These are phyloP conservation scores for Pseudomassariella vexata DNA, from an alignment of 2,329 filamentous ascomycete genomes.

Conservation along the genomic window DNA sequence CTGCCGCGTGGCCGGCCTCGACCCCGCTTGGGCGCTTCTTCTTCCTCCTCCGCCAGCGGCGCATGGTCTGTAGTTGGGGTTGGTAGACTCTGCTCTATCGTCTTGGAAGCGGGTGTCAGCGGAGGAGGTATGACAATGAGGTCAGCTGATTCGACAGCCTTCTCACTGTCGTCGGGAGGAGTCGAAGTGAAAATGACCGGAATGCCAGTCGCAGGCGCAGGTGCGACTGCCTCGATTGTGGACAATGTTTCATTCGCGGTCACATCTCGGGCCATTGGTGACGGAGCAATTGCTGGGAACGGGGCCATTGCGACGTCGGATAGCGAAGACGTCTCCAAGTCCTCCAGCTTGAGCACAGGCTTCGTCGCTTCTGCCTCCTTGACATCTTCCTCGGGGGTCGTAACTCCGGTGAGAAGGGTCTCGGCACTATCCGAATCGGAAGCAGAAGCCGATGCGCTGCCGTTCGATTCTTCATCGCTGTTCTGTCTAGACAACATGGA, in stretches of 20 bases:
- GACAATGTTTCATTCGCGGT: too few relatives aligned
- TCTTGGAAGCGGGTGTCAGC: constrained; percentile 7
- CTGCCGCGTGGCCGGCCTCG: constrained; percentile 6
- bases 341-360: constrained; percentile 26
- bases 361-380: constrained; percentile 27
- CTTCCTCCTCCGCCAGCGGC: not conserved
- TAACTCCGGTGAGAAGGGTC: constrained; percentile 35
- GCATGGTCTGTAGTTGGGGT: constrained; percentile 1
- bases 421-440: constrained; percentile 26
- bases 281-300: constrained; percentile 5
- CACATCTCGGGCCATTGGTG: not conserved
- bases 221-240: too few relatives aligned
- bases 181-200: not conserved
- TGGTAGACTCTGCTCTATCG: constrained; percentile 1
- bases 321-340: constrained; percentile 18
- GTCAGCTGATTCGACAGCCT: not conserved
- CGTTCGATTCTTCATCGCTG: constrained; percentile 26
- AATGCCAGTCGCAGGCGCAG: constrained; percentile 5
- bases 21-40: constrained; percentile 5
- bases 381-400: constrained; percentile 44
- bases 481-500: constrained; percentile 30
- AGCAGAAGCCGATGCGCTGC: constrained; percentile 17
- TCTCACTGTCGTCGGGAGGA: not conserved
- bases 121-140: constrained; percentile 10
- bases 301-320: constrained; percentile 15